Evolutionary conservation across 2,329 filamentous ascomycete genomes (phyloP).

Genomic region (Penicillium olsonii): DNA sequence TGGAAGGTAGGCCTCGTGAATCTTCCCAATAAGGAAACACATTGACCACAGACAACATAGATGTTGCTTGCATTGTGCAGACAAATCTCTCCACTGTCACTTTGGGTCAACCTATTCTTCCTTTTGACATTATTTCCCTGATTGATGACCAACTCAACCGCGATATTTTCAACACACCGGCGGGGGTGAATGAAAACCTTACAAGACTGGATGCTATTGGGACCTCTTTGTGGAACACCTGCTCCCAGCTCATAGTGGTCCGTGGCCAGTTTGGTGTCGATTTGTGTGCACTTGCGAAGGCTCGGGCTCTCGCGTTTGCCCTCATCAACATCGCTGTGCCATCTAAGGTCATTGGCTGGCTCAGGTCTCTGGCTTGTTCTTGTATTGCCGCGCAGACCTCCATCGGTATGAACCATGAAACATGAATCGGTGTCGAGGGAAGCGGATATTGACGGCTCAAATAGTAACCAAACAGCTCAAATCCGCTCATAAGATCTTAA

Average conservation of each 20-base stretch:
- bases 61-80: not conserved
- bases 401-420: constrained; percentile 51
- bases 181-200: too few relatives aligned
- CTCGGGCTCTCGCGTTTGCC: constrained; percentile 1
- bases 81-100: not conserved
- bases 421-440: not conserved
- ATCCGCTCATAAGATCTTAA: constrained; percentile 62
- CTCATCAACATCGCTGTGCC: constrained; percentile 1
- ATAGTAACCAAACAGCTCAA: constrained; percentile 57
- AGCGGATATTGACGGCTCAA: constrained; percentile 10
- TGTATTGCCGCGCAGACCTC: constrained; percentile 67
- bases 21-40: not conserved
- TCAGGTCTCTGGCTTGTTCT: constrained; percentile 65
- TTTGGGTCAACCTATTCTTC: not conserved
- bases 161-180: not conserved
- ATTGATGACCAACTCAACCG: not conserved
- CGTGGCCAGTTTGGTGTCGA: constrained; percentile 3
- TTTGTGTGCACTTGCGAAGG: not conserved
- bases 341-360: constrained; percentile 1
- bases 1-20: not conserved
- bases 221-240: constrained; percentile 43
- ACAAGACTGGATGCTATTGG: constrained; percentile 32
- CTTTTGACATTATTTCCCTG: not conserved
- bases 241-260: constrained; percentile 23
- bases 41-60: not conserved